These are phyloP conservation scores for Evernia prunastri DNA, from an alignment of 495 filamentous ascomycete species.

Conservation along the genomic window DNA sequence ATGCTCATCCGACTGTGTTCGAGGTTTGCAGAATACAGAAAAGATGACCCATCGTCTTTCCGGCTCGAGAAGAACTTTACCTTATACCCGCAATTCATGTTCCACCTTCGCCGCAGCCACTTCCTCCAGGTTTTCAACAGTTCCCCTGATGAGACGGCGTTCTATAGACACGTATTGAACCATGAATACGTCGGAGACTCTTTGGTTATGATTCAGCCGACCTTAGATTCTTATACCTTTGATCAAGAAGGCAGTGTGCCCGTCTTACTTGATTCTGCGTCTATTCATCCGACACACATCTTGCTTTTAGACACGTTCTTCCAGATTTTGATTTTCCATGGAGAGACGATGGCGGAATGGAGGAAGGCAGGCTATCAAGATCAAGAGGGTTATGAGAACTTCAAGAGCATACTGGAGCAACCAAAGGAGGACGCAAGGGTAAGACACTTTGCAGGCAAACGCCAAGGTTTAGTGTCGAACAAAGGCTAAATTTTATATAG, in stretches of 20 bases:
- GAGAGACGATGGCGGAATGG: constrained; percentile 97
- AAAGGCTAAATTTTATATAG: constrained; percentile 40
- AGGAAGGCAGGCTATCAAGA: constrained; percentile 97
- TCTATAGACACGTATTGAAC: constrained; percentile 94
- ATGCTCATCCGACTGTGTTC: constrained; percentile 98
- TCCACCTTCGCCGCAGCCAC: constrained; percentile 92
- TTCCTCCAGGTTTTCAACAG: constrained; percentile 99
- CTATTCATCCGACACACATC: constrained; percentile 90
- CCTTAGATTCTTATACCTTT: constrained; percentile 93
- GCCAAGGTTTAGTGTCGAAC: not conserved
- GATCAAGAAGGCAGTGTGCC: constrained; percentile 87
- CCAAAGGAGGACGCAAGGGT: constrained; percentile 98
- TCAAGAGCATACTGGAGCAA: constrained; percentile 77
- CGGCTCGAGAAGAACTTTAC: constrained; percentile 98
- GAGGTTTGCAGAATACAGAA: constrained; percentile 95
- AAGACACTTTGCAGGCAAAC: constrained; percentile 30
- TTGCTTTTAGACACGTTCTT: constrained; percentile 98
- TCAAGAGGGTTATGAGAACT: constrained; percentile 97
- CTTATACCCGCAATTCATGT: constrained; percentile 99
- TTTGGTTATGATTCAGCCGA: constrained; percentile 98
- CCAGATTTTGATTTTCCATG: constrained; percentile 98
- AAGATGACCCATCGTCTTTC: constrained; percentile 97
- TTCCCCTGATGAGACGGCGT: constrained; percentile 97
- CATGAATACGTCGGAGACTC: constrained; percentile 97
- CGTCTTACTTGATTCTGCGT: constrained; percentile 90